Base-by-base conservation (phyloP, 495 filamentous ascomycete genomes). In the Tuber brumale region DNA sequence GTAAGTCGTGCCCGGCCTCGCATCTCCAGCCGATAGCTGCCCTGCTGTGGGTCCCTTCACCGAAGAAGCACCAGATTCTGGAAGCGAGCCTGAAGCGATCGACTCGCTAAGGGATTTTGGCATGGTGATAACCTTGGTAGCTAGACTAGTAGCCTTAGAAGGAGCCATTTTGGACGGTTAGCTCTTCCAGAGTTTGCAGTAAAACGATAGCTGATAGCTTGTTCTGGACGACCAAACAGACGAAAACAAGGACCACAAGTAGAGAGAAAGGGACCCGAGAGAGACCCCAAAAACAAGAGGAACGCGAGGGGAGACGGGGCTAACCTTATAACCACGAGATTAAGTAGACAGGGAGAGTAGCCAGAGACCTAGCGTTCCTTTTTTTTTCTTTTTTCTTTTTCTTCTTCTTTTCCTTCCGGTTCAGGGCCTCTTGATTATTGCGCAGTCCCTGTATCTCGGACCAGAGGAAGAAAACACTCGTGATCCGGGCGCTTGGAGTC, bases 1-100 rank as follows among this genome's bases (percentile, higher is more conserved):
- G 84, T 93, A 99, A 0, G 95, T 98, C 80, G 97, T 89, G 44
- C 93, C 92, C 18, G 86, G 86, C 86, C 89, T 84, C 69, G 84
- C 76, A 37, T 85, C 84, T 1, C 66, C 77, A 48, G 66, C 31
- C 16, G 66, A 72, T 27, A 72, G 66, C 35, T 73, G 70, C 6
- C 73, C 69, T 18, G 77, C 72, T 76, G 76, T 76, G 7, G 76
- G 74, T 44, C 80, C 78, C 69, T 71, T 81, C 69, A 69, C 72
- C 27, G 72, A 75, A 41, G 79, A 81, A 27, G 71, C 66, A 43
- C 81, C 79, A 35, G 78, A 81, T 72, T 72, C 80, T 69, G 80
- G 77, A 44, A 77, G 82, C 41, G 83, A 78, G 12, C 81, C 76
- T 12, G 83, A 77, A 27, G 83, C 83, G 70, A 93, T 84, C 41